Conservation (phyloP, 257 asterid species). For the Dorcoceras hygrometricum region DNA sequence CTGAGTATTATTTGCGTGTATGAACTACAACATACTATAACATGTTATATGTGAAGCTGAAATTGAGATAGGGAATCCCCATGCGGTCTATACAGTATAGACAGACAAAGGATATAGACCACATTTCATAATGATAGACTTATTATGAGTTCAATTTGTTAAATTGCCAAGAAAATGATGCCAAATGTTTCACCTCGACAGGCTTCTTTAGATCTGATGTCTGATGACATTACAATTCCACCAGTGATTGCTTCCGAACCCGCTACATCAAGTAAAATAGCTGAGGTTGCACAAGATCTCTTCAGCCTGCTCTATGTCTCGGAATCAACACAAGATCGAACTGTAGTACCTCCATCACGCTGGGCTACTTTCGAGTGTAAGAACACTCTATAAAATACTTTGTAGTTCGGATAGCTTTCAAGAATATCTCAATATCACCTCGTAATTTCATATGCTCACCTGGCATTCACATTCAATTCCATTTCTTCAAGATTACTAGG, state of each 20-base stretch:
- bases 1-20: not conserved
- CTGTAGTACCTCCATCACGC: slow-evolving; percentile 82
- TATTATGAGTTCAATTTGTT: too few species aligned
- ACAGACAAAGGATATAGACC: not conserved
- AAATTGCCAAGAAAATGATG: slow-evolving; percentile 6
- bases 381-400: slow-evolving; percentile 22
- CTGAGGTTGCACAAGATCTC: slow-evolving; percentile 53
- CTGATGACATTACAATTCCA: slow-evolving; percentile 31
- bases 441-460: not conserved
- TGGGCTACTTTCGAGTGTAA: slow-evolving; percentile 98
- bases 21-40: not conserved
- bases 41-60: not conserved
- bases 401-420: slow-evolving; percentile 1
- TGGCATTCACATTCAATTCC: not conserved
- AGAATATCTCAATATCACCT: not conserved
- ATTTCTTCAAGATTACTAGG: not conserved
- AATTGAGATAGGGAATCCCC: not conserved
- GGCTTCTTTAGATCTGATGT: slow-evolving; percentile 65
- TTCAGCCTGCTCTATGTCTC: slow-evolving; percentile 69
- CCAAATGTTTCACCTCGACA: slow-evolving; percentile 28
- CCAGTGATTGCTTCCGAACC: slow-evolving; percentile 21
- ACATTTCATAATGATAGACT: not conserved
- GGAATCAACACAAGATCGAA: slow-evolving; percentile 56
- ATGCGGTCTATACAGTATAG: not conserved
- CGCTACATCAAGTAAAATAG: slow-evolving; percentile 30